Conservation (phyloP, 495 filamentous ascomycete genomes). For the Viridothelium virens region DNA sequence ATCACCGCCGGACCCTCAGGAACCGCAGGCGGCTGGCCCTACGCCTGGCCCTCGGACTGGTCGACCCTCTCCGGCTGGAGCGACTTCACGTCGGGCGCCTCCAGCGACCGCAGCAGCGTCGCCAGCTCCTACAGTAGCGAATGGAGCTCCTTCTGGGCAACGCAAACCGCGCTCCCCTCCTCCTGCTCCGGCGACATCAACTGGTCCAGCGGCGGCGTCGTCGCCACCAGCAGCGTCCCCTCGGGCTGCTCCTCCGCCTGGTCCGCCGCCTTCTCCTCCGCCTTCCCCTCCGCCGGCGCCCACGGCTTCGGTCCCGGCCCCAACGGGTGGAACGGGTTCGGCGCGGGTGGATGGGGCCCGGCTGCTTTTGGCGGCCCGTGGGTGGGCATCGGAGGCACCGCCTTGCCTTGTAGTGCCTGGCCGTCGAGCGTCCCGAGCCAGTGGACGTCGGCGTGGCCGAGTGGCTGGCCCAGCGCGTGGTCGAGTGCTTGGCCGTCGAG, state of each 20-base stretch:
- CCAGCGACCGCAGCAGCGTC: not conserved
- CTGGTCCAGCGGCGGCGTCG: not conserved
- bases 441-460: not conserved
- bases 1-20: not conserved
- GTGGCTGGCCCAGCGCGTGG: conserved; percentile 2
- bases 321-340: not conserved
- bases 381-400: not conserved
- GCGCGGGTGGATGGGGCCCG: not conserved
- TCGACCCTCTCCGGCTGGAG: conserved; percentile 2
- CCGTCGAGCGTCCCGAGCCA: conserved; percentile 1
- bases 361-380: conserved; percentile 5
- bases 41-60: conserved; percentile 2
- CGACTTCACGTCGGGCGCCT: not conserved
- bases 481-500: not conserved
- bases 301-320: conserved; percentile 3
- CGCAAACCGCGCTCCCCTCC: not conserved
- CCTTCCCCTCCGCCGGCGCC: not conserved
- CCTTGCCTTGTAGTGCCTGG: conserved; percentile 3
- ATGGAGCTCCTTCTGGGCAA: conserved; percentile 9
- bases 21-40: not conserved
- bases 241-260: conserved; percentile 1
- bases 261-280: conserved; percentile 1
- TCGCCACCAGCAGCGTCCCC: not conserved
- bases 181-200: conserved; percentile 1
- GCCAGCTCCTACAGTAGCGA: not conserved